Base-by-base conservation (phyloP, 2,329 filamentous ascomycete species). In the Alternaria brassicae region DNA sequence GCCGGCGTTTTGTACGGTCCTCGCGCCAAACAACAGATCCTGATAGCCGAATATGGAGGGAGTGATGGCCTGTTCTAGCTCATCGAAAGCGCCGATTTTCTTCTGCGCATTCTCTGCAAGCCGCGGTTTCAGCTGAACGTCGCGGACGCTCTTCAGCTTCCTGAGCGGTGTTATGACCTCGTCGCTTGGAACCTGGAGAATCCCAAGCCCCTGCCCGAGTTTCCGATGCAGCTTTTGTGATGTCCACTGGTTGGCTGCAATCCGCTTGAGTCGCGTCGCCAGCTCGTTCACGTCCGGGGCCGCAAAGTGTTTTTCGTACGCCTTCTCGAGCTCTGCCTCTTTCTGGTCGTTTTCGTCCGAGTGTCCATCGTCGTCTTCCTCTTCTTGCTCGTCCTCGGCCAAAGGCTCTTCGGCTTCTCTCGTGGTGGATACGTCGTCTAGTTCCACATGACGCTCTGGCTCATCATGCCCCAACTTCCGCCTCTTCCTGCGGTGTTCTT, bases 291-390 rank as follows among this genome's bases (percentile, higher is more conserved):
- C 86, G 44, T 93, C 85, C 0, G 88, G 87, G 40, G 83, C 83
- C 32, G 87, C 86, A 74, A 96, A 96, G 78, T 97, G 94, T 7
- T 82, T 79, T 63, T 95, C 90, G 71, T 96, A 97, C 0, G 92
- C 90, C 75, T 96, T 91, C 5, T 79, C 79, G 6, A 60, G 34
- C 40, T 56, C 40, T 3, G 56, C 53, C 21, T 60, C 57, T 27
- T 40, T 34, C 9, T 5, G 12, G 3, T 56, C 52, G 4, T 56
- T 53, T 4, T 79, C 81, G 21, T 86, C 84, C 25, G n/a, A 62
- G 75, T 72, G 67, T 3, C 63, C 64, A 2, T 55, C 49, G 3
- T 65, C 56, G 13, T 56, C 59, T 3, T 25, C 41, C 6, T 63
- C 56, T 6, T 60, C 41, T 13, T 53, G 55, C 23, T 61, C 67